Percentiles rank a stretch among this genome's conserved stretches.
phyloP scores from a whole-genome alignment of 75 land plant genomes.

The Pseudotsuga menziesii region DNA sequence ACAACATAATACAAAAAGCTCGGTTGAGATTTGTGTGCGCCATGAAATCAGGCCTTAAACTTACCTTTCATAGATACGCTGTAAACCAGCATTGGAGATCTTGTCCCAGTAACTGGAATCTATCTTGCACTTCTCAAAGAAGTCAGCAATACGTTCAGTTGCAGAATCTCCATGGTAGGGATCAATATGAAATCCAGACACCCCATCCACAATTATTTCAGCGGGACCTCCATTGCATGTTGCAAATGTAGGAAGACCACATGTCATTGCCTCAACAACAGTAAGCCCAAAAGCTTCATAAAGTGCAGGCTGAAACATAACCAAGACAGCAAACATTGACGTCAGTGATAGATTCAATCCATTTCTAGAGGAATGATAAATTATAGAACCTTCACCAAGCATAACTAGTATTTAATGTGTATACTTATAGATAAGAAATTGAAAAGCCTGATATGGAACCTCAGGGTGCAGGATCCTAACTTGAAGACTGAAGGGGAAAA shows the following conservation, averaged over 20 bases:
- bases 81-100: slow-evolving; percentile 43
- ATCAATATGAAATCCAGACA: slow-evolving; percentile 66
- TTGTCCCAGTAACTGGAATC: slow-evolving; percentile 35
- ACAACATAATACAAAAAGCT: not conserved
- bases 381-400: too few species aligned
- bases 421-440: too few species aligned
- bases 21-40: not conserved
- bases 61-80: slow-evolving; percentile 53
- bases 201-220: slow-evolving; percentile 58
- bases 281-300: slow-evolving; percentile 70
- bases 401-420: too few species aligned
- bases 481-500: not conserved
- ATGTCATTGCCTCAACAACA: slow-evolving; percentile 66
- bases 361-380: not conserved
- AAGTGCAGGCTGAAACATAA: slow-evolving; percentile 47
- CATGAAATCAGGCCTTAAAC: slow-evolving; percentile 1
- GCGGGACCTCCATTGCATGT: slow-evolving; percentile 61
- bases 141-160: slow-evolving; percentile 28
- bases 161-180: slow-evolving; percentile 41
- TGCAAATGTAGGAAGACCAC: slow-evolving; percentile 65
- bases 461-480: too few species aligned
- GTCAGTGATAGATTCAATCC: not conserved
- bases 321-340: slow-evolving; percentile 2
- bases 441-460: too few species aligned
- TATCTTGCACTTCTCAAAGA: slow-evolving; percentile 42